Evolutionary conservation across 2,329 filamentous ascomycete species (phyloP).

Genomic region (Lachnellula occidentalis): DNA sequence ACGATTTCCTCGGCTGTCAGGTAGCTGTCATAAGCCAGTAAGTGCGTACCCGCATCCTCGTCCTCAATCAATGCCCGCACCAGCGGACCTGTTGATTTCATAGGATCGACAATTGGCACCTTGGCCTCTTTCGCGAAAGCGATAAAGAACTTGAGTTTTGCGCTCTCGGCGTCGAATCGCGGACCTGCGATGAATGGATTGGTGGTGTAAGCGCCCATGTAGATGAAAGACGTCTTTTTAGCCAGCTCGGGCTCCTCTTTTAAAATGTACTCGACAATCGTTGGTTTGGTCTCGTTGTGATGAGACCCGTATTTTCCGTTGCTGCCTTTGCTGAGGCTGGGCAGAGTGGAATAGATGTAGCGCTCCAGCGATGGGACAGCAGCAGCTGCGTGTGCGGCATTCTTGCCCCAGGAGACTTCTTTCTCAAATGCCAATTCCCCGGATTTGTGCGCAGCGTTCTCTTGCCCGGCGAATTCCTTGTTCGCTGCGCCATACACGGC

Average conservation of each 20-base stretch:
- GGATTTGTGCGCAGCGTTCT: not conserved
- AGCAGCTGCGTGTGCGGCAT: conserved; percentile 27
- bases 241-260: conserved; percentile 23
- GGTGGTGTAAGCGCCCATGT: conserved; percentile 18
- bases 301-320: conserved; percentile 38
- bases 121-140: conserved; percentile 23
- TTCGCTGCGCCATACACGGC: conserved; percentile 1
- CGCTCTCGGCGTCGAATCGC: conserved; percentile 20
- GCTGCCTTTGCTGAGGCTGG: conserved; percentile 32
- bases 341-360: conserved; percentile 37
- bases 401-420: conserved; percentile 25
- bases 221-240: conserved; percentile 31
- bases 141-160: conserved; percentile 31
- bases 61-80: conserved; percentile 39
- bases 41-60: conserved; percentile 35
- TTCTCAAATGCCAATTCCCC: conserved; percentile 15
- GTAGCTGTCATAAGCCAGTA: conserved; percentile 41
- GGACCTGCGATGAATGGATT: conserved; percentile 14
- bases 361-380: conserved; percentile 30
- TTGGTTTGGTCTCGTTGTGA: conserved; percentile 32
- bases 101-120: conserved; percentile 38
- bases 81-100: conserved; percentile 38
- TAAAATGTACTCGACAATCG: conserved; percentile 29
- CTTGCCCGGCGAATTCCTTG: not conserved
- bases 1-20: conserved; percentile 32